These are phyloP conservation scores for Ophiostoma angusticollis DNA, from an alignment of 2,329 filamentous ascomycete genomes.

Conservation along the genomic window DNA sequence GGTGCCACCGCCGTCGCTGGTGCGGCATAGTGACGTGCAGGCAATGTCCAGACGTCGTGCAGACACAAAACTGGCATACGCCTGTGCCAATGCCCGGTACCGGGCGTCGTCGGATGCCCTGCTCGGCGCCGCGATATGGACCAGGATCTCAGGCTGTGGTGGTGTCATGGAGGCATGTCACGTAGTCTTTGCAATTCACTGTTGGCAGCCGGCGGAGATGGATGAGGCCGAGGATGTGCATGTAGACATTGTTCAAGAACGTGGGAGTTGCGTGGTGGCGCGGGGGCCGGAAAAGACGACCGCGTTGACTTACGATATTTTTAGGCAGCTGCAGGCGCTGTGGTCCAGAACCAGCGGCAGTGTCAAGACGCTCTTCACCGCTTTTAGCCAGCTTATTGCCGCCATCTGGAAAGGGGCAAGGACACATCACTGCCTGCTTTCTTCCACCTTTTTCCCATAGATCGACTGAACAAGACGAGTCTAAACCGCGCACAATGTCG, in stretches of 20 bases:
- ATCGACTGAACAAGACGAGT: no score
- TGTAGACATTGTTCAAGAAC: neutral
- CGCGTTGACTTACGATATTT: neutral
- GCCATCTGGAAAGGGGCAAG: no score
- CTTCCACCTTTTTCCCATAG: no score
- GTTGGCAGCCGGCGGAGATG: neutral
- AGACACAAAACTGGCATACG: conserved; percentile 37
- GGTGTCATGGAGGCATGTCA: conserved; percentile 9
- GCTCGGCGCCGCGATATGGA: conserved; percentile 42
- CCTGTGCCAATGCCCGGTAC: conserved; percentile 36
- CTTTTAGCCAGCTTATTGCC: no score
- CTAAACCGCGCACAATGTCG: conserved; percentile 17
- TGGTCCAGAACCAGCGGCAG: no score
- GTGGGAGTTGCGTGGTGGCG: no score
- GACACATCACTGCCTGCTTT: no score
- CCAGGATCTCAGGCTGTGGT: conserved; percentile 38
- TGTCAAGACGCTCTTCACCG: no score
- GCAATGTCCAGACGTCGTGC: conserved; percentile 2
- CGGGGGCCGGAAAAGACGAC: neutral
- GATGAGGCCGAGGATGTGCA: neutral
- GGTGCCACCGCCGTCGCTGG: no score
- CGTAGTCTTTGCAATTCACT: no score
- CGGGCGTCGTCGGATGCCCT: conserved; percentile 32
- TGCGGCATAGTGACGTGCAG: neutral
- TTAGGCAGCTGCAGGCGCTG: conserved; percentile 4